These are phyloP conservation scores for Solanum pinnatisectum DNA, from an alignment of 257 asterid genomes.

Conservation along the genomic window DNA sequence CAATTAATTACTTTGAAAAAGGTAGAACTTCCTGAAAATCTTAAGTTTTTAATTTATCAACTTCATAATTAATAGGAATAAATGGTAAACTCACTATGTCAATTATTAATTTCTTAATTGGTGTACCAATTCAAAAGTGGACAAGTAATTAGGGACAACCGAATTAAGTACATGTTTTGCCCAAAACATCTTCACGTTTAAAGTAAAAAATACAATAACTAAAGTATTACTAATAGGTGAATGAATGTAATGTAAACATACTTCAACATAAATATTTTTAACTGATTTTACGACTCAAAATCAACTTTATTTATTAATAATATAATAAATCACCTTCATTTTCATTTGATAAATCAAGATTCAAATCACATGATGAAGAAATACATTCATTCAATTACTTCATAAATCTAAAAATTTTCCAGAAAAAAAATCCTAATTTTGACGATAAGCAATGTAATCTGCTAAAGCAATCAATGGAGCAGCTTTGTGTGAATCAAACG, in stretches of 20 bases:
- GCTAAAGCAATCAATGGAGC: constrained; percentile 66
- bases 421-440: constrained; percentile 18
- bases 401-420: too few species aligned
- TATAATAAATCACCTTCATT: neutral
- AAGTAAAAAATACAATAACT: neutral
- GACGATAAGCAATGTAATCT: constrained; percentile 58
- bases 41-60: too few species aligned
- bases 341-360: neutral
- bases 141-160: too few species aligned
- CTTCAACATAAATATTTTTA: neutral
- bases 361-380: neutral
- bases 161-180: too few species aligned
- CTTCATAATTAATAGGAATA: too few species aligned
- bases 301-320: neutral
- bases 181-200: too few species aligned
- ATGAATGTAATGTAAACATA: neutral
- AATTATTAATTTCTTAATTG: too few species aligned
- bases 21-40: too few species aligned
- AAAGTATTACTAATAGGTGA: neutral
- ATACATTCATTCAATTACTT: neutral
- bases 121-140: too few species aligned
- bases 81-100: too few species aligned
- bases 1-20: too few species aligned
- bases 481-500: constrained; percentile 39
- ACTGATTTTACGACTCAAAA: neutral